Conservation (phyloP, 371 early-diverging fungal species). For the Fennellomyces sp. region DNA sequence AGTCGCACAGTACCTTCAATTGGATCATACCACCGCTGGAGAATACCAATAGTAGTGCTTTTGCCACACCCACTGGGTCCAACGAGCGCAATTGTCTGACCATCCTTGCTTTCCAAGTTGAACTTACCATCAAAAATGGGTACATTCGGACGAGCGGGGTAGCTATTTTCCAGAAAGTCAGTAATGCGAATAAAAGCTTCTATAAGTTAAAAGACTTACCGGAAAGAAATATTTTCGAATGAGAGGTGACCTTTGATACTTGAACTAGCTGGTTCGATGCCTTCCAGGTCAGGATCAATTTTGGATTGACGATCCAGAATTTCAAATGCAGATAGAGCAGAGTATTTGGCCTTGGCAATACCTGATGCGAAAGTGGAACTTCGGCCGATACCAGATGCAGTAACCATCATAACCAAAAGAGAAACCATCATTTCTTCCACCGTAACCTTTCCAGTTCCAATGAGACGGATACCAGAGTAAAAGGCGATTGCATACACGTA, state of each 20-base stretch:
- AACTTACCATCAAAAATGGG: slow-evolving; percentile 69
- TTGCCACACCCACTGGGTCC: slow-evolving; percentile 68
- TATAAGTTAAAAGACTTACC: too few relatives aligned
- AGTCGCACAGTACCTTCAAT: slow-evolving; percentile 58
- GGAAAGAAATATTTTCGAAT: too few relatives aligned
- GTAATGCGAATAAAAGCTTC: too few relatives aligned
- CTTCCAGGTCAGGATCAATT: slow-evolving; percentile 60
- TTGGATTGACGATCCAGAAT: slow-evolving; percentile 64
- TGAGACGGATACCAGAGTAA: slow-evolving; percentile 54
- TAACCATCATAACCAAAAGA: slow-evolving; percentile 70
- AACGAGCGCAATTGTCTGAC: slow-evolving; percentile 70
- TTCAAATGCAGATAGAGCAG: slow-evolving; percentile 69
- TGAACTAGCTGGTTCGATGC: slow-evolving; percentile 23
- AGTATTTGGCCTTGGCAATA: slow-evolving; percentile 71
- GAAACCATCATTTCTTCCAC: slow-evolving; percentile 56
- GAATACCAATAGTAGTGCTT: slow-evolving; percentile 77
- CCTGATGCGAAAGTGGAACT: slow-evolving; percentile 50
- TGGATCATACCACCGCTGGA: slow-evolving; percentile 87
- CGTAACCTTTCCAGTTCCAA: slow-evolving; percentile 25
- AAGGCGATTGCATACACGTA: slow-evolving; percentile 60
- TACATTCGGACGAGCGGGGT: slow-evolving; percentile 76
- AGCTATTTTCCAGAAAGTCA: slow-evolving; percentile 56
- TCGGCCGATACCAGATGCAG: slow-evolving; percentile 61
- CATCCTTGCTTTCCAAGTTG: slow-evolving; percentile 61
- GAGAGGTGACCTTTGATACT: slow-evolving; percentile 26